A percentile compares a stretch with the other conserved stretches of the same genome.
phyloP scores from a whole-genome alignment of 2,329 filamentous ascomycete genomes.

The Fusarium albosuccineum region DNA sequence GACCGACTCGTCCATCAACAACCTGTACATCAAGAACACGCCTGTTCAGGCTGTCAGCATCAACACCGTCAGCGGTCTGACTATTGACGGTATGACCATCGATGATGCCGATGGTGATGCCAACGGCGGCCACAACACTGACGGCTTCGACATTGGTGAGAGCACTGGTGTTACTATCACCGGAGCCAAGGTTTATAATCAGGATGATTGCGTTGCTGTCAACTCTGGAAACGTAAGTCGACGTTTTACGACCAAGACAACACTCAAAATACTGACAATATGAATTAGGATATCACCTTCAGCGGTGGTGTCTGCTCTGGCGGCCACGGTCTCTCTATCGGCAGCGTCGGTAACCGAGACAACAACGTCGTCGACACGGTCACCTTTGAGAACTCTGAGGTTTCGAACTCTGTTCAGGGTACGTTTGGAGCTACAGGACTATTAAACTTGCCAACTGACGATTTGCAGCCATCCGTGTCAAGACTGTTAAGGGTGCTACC shows the following conservation, averaged over 20 bases:
- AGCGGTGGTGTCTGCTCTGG: constrained; percentile 58
- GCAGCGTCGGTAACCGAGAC: constrained; percentile 59
- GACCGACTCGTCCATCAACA: constrained; percentile 51
- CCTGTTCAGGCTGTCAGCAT: constrained; percentile 58
- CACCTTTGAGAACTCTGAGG: constrained; percentile 60
- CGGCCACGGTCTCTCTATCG: constrained; percentile 59
- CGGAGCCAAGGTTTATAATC: constrained; percentile 68
- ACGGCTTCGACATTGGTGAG: constrained; percentile 69
- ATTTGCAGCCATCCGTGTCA: constrained; percentile 55
- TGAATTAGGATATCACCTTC: constrained; percentile 57
- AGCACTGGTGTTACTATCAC: constrained; percentile 64
- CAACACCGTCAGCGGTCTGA: constrained; percentile 51
- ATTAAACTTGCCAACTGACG: neutral
- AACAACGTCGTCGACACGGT: constrained; percentile 67
- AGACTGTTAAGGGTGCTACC: constrained; percentile 61
- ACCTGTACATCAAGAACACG: constrained; percentile 57
- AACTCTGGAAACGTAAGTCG: constrained; percentile 60
- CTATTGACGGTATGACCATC: constrained; percentile 54
- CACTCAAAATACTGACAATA: neutral
- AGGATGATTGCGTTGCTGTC: constrained; percentile 71
- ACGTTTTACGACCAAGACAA: accelerated
- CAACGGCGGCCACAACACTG: constrained; percentile 64
- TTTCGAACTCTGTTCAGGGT: constrained; percentile 66
- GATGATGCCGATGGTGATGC: constrained; percentile 55
- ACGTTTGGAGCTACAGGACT: neutral